Base-by-base conservation (phyloP, 441 rosid genomes). In the Aquilaria agallochum region DNA sequence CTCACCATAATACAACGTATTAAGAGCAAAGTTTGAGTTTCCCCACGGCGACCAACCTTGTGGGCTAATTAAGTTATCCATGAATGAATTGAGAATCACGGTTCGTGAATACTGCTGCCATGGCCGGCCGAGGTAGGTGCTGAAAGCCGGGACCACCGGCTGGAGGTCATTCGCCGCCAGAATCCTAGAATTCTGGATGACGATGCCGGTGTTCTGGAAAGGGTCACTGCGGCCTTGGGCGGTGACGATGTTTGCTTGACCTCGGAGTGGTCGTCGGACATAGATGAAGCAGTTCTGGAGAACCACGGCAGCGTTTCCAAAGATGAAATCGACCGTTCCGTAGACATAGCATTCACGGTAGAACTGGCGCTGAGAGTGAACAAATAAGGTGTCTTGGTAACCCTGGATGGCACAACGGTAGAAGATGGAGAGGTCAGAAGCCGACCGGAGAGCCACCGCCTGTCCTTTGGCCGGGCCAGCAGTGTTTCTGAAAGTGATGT, bases 381-480 rank as follows among this genome's bases (percentile, higher is more conserved):
- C 87, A 66, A 82, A 78, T 27, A 93, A 88, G 2, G 97, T 90
- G 80, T 93, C 98, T 68, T 93, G 98, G 68, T 82, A 84, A 10
- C 97, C 98, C 44, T 80, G 77, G 58, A 93, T 74, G 15, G 85
- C 74, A 2, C 94, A 90, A n/a, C 83, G 83, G 67, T 88, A 90
- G 83, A 84, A 93, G 57, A 93, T 91, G 0, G 98, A 80, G 46
- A 90, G 91, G 66, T 93, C 98, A 0, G 98, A 88, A 48, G 90
- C 79, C 31, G 98, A 90, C 9, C 98, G 83, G 68, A 88, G 82
- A 0, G 97, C 92, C 15, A 93, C 98, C 1, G 98, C 98, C 73
- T 93, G 98, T 57, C 88, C 87, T 27, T 80, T 80, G 61, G 53
- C 51, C 0, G 95, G 84, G 2, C 98, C 96, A 1, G 97, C 98